Evolutionary conservation across 2,329 filamentous ascomycete species (phyloP), one percentile per base, ranked within the genome.

Genomic region (Aureobasidium mangrovei): DNA sequence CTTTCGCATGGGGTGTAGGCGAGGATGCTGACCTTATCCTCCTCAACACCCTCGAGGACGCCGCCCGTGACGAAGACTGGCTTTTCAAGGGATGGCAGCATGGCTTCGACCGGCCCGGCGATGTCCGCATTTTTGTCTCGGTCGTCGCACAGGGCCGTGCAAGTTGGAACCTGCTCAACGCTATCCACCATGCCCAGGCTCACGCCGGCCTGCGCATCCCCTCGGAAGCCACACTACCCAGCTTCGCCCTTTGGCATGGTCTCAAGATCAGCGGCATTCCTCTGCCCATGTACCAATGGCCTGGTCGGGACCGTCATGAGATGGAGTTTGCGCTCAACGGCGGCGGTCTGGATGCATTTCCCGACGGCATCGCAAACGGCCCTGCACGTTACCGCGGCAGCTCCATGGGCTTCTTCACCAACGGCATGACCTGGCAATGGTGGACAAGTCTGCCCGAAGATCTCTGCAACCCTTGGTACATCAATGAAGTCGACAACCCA

Each of bases 1-100:
- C 83, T 59, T 88, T 91, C 65, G 70, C 77, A 51, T 95, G 89
- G 89, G 90, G 91, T 31, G 86, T 91, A 1, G 87, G 82, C 49
- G 89, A 95, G 67, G 86, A 93, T 51, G 89, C 91, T 8, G 91
- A 96, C 67, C 80, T 93, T 60, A 51, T 61, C 9, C 53, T 61
- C 6, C 45, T 60, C 4, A 54, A 53, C 38, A 54, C 48, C 2
- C 8, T 60, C 9, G 43, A 51, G 42, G 57, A 60, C 18, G 58
- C 56, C 7, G 42, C 38, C 18, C 48, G 55, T 7, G 49, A 59
- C 33, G 52, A 59, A n/a, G 57, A 59, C 26, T 72, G 70, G 70
- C 57, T 65, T 0, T 71, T 69, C 55, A 55, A 59, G 7, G 59
- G 60, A 45, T 72, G 67, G 66, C 58, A 66, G 28, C 24, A 55